Conservation (phyloP, 129 eudicot genomes). For the Flaveria ramosissima region DNA sequence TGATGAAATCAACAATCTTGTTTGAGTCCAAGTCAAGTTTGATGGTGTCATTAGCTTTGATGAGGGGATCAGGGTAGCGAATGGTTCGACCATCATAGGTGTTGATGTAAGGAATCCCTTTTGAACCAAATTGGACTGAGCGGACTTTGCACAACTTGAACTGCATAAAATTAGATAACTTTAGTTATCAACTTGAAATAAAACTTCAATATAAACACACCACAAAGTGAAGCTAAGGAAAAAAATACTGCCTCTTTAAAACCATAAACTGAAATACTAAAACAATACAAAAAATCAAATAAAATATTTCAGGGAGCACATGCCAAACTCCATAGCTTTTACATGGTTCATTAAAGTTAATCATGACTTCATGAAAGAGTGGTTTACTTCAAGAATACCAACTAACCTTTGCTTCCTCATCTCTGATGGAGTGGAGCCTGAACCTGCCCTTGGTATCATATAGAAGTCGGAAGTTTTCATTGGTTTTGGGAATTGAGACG, state of each 20-base stretch:
- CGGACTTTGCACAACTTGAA: slow-evolving; percentile 70
- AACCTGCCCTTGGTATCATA: slow-evolving; percentile 62
- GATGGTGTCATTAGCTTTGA: slow-evolving; percentile 69
- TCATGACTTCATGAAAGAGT: not conserved
- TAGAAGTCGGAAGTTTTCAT: slow-evolving; percentile 53
- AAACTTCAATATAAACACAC: not conserved
- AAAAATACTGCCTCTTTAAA: no score
- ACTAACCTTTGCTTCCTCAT: slow-evolving; percentile 60
- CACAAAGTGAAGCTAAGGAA: no score
- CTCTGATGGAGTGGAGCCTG: slow-evolving; percentile 56
- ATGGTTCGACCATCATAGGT: slow-evolving; percentile 65
- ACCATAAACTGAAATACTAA: not conserved
- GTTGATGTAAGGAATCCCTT: slow-evolving; percentile 65
- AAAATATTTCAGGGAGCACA: no score
- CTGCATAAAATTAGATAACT: slow-evolving; percentile 23
- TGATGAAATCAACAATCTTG: slow-evolving; percentile 59
- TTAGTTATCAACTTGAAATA: not conserved
- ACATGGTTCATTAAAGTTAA: no score
- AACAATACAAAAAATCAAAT: not conserved
- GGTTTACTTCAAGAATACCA: not conserved
- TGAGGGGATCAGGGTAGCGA: slow-evolving; percentile 63
- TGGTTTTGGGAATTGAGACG: slow-evolving; percentile 60
- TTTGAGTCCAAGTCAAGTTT: slow-evolving; percentile 51
- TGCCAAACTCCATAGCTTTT: no score
- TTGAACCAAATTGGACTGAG: slow-evolving; percentile 56